Base-by-base conservation (phyloP, 495 filamentous ascomycete genomes). In the Lophium mytilinum region DNA sequence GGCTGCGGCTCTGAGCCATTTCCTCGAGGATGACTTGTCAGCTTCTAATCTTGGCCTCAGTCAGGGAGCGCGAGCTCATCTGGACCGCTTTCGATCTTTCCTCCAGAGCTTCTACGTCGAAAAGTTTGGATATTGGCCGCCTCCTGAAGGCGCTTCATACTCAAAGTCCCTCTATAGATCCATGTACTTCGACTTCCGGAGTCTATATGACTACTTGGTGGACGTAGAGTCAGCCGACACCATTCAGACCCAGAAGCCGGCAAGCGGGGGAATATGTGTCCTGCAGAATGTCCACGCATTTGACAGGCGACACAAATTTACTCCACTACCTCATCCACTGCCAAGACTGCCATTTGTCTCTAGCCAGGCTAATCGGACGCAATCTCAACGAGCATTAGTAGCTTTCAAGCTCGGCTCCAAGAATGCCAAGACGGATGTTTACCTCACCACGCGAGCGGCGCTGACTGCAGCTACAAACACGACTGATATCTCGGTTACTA, bases 61-160 rank as follows among this genome's bases (percentile, higher is more conserved):
- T n/a, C 58, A 74, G 4, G 76, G 72, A 7, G 76, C 75, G 18
- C 69, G 76, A 56, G 66, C 73, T 9, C 84, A 87, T 65, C 77
- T 87, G 4, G 79, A 85, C 52, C 75, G 75, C 8, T 87, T 88
- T 65, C 73, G 84, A 40, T 76, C 76, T 12, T 84, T 85, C 51
- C 66, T 88, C 4, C 73, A 80, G 15, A 68, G 69, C n/a, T 82
- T 75, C 60, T 87, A 83, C 66, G 70, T 79, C 12, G 72, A 71
- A 14, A 81, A 78, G 57, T 77, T 83, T 43, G 83, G 84, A 4
- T 83, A 81, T 64, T 88, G 83, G 66, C 84, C 84, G 1, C 84
- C 84, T 4, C 66, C 68, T 4, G 68, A 66, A 43, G 62, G 61
- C 7, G 65, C 63, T 14, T 58, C 68, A 10, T 82, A 82, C 56